Evolutionary conservation across 139 green algal species (phyloP), one percentile per base, ranked within the genome.

Genomic region (Closterium sp.): DNA sequence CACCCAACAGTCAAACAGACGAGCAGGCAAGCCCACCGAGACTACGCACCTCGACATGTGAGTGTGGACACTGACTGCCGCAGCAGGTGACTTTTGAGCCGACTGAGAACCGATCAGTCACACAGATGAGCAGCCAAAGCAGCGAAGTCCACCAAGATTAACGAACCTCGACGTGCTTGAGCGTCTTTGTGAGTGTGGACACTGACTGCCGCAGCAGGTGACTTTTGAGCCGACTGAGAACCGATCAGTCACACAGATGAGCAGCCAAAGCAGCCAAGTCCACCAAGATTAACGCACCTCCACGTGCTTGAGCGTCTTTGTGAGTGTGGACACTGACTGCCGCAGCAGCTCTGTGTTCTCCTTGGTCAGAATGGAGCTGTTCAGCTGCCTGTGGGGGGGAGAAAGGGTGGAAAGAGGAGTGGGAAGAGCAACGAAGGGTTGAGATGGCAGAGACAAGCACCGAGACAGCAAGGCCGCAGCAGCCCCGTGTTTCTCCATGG

Each of bases 301-400:
- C 0, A 96, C 93, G 73, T 96, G 89, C 88, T 93, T 91, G 85
- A 96, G 86, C 34, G 94, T 96, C 21, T 91, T 86, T 0, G 90
- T 94, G 29, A 96, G 89, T 0, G 93, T 96, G 11, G 31, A 34
- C 24, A 96, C 94, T 7, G 90, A 95, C 70, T 96, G 70, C 86
- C 91, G 87, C 22, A 96, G 86, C 24, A 95, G 93, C 31, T 90
- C 94, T 70, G 98, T 97, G 94, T 99, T 99, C 42, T 97, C 98
- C 13, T 98, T 96, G 3, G 97, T 99, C 88, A 99, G 92, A 45
- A 99, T 97, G 31, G 93, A 95, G 86, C 93, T 95, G 95, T 99
- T 97, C 92, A 99, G 96, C 42, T 92, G 22, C 88, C 92, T 94
- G 91, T 90, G 1, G 10, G 62, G 50, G 50, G 50, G 9, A 42